Evolutionary conservation across 331 rosid species (phyloP).

Genomic region (Acacia pycnantha): DNA sequence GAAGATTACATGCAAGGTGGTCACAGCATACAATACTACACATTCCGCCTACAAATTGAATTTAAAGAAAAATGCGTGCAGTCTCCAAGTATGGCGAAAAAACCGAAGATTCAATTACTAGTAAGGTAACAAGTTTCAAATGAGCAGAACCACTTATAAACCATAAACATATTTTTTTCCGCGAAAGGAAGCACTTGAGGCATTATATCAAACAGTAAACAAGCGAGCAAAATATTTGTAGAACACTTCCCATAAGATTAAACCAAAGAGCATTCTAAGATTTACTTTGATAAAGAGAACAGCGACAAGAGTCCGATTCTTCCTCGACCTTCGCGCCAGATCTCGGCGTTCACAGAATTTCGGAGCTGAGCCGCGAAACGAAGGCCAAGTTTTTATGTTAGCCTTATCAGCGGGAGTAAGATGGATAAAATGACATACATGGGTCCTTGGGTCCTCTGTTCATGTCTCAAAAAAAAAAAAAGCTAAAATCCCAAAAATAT

Average conservation of each 20-base stretch:
- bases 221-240: neutral
- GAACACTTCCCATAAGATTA: neutral
- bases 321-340: conserved; percentile 8
- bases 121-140: neutral
- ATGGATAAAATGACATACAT: neutral
- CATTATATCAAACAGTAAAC: conserved; percentile 30
- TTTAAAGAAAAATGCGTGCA: neutral
- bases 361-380: neutral
- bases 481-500: too few species aligned
- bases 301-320: conserved; percentile 8
- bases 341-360: conserved; percentile 1
- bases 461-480: neutral
- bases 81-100: neutral
- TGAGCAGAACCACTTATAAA: neutral
- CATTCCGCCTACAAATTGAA: neutral
- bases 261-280: neutral
- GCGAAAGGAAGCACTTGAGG: neutral
- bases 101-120: neutral
- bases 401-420: conserved; percentile 33
- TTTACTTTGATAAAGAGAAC: conserved; percentile 10
- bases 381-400: neutral
- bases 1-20: neutral
- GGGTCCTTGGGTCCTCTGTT: neutral
- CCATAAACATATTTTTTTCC: neutral
- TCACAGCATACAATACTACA: neutral